Evolutionary conservation across 2,329 filamentous ascomycete species (phyloP).

Genomic region (Penicillium italicum): DNA sequence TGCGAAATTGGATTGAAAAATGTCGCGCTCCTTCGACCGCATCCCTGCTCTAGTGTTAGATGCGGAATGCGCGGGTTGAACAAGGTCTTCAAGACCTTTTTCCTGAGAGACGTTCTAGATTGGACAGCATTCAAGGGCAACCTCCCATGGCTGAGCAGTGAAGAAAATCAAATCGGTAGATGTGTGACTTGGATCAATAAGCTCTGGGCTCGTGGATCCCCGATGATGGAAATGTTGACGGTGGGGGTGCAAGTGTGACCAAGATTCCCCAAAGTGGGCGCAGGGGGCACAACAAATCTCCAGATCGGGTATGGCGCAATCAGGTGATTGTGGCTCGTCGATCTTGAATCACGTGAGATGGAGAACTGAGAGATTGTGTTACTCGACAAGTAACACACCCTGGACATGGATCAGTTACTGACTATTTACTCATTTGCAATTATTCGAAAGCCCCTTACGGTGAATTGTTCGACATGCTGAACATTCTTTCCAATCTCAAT

Average conservation of each 20-base stretch:
- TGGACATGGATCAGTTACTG: not conserved
- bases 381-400: not conserved
- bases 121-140: slow-evolving; percentile 6
- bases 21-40: slow-evolving; percentile 35
- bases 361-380: not conserved
- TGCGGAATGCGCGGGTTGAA: slow-evolving; percentile 20
- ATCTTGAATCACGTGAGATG: slow-evolving; percentile 18
- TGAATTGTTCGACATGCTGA: not conserved
- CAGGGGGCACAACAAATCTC: slow-evolving; percentile 41
- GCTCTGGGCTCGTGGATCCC: slow-evolving; percentile 3
- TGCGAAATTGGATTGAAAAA: slow-evolving; percentile 27
- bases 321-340: slow-evolving; percentile 27
- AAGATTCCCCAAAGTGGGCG: slow-evolving; percentile 20
- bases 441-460: not conserved
- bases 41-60: slow-evolving; percentile 38
- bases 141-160: not conserved
- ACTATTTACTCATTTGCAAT: not conserved
- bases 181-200: not conserved
- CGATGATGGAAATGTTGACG: slow-evolving; percentile 26
- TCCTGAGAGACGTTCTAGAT: not conserved
- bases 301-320: slow-evolving; percentile 30
- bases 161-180: not conserved
- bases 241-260: slow-evolving; percentile 24
- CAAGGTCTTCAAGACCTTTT: not conserved
- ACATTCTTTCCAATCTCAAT: not conserved